phyloP scores from a whole-genome alignment of 176 grass and related monocot genomes.

The Eleusine coracana region DNA sequence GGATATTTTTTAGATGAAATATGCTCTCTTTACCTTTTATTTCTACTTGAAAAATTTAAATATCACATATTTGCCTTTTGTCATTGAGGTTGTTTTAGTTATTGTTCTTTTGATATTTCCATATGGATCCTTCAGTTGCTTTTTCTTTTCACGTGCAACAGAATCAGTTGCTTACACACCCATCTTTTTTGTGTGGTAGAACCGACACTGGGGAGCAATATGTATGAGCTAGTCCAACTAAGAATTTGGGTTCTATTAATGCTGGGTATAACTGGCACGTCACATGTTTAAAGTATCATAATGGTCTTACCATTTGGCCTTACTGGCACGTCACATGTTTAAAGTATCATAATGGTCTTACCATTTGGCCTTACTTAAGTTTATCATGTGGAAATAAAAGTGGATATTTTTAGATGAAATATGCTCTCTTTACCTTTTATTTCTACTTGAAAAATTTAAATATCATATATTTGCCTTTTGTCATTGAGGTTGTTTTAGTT shows the following conservation, averaged over 20 bases:
- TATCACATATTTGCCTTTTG: background rate
- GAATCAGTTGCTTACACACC: background rate
- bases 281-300: background rate
- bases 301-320: background rate
- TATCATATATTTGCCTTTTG: background rate
- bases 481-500: conserved; percentile 11
- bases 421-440: background rate
- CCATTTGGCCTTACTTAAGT: background rate
- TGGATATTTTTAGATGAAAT: background rate
- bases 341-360: background rate
- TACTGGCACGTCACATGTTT: background rate
- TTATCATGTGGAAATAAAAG: background rate
- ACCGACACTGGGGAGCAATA: background rate
- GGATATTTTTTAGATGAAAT: background rate
- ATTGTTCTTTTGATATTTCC: background rate
- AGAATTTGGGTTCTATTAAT: background rate
- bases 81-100: conserved; percentile 11
- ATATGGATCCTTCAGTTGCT: background rate
- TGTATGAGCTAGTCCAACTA: background rate
- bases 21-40: background rate
- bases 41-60: background rate
- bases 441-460: background rate
- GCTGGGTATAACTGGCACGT: background rate
- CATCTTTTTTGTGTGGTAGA: background rate
- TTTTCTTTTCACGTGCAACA: background rate